Evolutionary conservation across 1,139 yeast species (phyloP), one percentile per base, ranked within the genome.

Genomic region (Diutina scorzettiae): DNA sequence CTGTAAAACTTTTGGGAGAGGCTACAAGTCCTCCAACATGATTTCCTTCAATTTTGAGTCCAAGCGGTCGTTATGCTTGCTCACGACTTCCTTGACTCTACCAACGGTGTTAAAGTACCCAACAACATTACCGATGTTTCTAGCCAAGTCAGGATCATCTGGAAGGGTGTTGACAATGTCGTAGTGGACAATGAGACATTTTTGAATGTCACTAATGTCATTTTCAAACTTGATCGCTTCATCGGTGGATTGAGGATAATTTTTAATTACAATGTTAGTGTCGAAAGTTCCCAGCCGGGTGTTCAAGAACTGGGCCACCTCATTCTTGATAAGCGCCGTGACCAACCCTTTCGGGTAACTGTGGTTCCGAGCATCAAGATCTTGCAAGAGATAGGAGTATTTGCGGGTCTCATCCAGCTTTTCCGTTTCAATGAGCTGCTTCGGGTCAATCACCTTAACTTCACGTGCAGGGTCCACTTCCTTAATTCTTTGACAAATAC

Each of bases 161-260:
- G 41, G 14, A 16, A 39, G 31, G n/a, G 31, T 25, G 14, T 40
- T 29, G n/a, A 41, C 44, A 33, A 54, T 52, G 42, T 66, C 71
- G 25, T 51, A 47, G 33, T 57, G 55, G 18, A 68, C 51, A 1
- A 73, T 60, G 19, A 72, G 47, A 48, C 71, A 61, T 40, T 64
- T 63, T 41, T 63, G 62, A 30, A 73, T 60, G 29, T 65, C 66
- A 2, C 76, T 66, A 41, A 75, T 62, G 46, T 74, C 78, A 48
- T 73, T 75, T 54, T 75, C 81, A 50, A 75, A 75, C 50, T 72
- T 75, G 45, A 78, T 73, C 9, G 84, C 83, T 48, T 79, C 85
- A 40, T 69, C 71, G 31, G 81, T 69, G 19, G 65, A 60, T 47
- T 66, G 72, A 4, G 86, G 85, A 50, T 74, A 78, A 51, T 77